phyloP scores from a whole-genome alignment of 2,329 filamentous ascomycete species.

The Alternaria consortialis region DNA sequence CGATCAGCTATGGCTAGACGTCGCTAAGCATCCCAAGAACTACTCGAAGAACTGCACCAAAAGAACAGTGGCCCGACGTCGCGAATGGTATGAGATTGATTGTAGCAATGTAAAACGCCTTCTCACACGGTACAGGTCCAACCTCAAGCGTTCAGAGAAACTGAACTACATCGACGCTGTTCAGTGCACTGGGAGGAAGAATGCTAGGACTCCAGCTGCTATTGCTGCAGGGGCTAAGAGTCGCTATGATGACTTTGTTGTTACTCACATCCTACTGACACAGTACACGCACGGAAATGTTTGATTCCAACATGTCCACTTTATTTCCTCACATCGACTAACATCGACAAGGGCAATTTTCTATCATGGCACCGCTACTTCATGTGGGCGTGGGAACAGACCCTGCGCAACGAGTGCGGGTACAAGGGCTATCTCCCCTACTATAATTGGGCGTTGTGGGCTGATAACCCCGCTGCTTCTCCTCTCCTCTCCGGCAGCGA shows the following conservation, averaged over 20 bases:
- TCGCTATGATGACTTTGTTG: conserved; percentile 6
- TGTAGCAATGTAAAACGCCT: no score
- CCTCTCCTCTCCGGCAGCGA: conserved; percentile 11
- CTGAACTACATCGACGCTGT: conserved; percentile 45
- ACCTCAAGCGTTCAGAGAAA: conserved; percentile 20
- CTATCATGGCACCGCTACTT: conserved; percentile 54
- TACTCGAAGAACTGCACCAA: conserved; percentile 1
- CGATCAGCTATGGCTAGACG: conserved; percentile 4
- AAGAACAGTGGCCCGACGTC: no score
- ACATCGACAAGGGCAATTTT: conserved; percentile 35
- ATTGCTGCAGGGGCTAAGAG: conserved; percentile 39
- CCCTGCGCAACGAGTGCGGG: conserved; percentile 51
- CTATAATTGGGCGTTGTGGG: conserved; percentile 12
- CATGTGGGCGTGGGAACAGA: conserved; percentile 53
- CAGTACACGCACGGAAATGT: no score
- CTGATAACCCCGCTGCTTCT: conserved; percentile 3
- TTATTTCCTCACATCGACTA: not conserved
- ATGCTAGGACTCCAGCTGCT: conserved; percentile 33
- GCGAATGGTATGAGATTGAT: no score
- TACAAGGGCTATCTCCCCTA: conserved; percentile 12
- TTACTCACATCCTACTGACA: no score
- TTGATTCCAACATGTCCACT: no score
- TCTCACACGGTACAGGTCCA: not conserved
- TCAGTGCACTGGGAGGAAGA: conserved; percentile 36
- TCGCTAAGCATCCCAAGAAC: not conserved